A percentile compares a stretch with the other conserved stretches of the same genome.
These are phyloP conservation scores for Pythium brachiatum DNA, from an alignment of 352 stramenopile genomes.

Conservation along the genomic window DNA sequence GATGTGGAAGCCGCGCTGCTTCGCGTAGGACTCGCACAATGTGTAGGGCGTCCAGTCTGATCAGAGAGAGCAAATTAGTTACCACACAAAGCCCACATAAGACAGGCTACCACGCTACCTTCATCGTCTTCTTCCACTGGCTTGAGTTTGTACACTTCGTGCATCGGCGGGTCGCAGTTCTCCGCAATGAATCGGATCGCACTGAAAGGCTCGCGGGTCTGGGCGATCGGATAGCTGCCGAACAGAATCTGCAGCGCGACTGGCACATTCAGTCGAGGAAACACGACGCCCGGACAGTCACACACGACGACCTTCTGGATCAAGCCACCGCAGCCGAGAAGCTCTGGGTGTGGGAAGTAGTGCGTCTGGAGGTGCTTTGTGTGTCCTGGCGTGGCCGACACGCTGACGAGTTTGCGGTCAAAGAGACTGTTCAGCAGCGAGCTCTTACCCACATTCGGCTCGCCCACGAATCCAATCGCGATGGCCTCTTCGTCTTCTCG, in stretches of 20 bases:
- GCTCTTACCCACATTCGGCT: slow-evolving; percentile 96
- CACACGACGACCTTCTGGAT: slow-evolving; percentile 58
- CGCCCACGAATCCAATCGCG: slow-evolving; percentile 95
- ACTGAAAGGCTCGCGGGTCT: slow-evolving; percentile 85
- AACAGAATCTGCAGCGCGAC: slow-evolving; percentile 76
- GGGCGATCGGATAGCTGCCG: slow-evolving; percentile 79
- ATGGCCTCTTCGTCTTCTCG: slow-evolving; percentile 84
- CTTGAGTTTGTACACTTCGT: slow-evolving; percentile 81
- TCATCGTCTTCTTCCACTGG: slow-evolving; percentile 68
- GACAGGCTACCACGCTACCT: slow-evolving; percentile 4
- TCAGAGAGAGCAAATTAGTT: background rate
- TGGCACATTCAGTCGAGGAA: slow-evolving; percentile 69
- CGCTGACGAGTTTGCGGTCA: slow-evolving; percentile 72
- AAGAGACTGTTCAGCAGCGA: slow-evolving; percentile 92
- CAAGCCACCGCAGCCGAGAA: slow-evolving; percentile 37
- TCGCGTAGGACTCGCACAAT: slow-evolving; percentile 72
- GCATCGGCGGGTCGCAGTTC: slow-evolving; percentile 65
- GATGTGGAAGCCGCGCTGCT: slow-evolving; percentile 67
- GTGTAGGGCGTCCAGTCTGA: slow-evolving; percentile 74
- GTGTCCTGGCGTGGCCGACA: slow-evolving; percentile 72
- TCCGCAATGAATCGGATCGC: slow-evolving; percentile 84
- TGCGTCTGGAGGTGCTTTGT: slow-evolving; percentile 86
- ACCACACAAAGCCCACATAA: background rate
- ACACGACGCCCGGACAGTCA: slow-evolving; percentile 81
- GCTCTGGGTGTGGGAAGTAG: slow-evolving; percentile 59